Percentiles rank a stretch among this genome's conserved stretches.
phyloP scores from a whole-genome alignment of 331 rosid species.

The Malus hybrid region DNA sequence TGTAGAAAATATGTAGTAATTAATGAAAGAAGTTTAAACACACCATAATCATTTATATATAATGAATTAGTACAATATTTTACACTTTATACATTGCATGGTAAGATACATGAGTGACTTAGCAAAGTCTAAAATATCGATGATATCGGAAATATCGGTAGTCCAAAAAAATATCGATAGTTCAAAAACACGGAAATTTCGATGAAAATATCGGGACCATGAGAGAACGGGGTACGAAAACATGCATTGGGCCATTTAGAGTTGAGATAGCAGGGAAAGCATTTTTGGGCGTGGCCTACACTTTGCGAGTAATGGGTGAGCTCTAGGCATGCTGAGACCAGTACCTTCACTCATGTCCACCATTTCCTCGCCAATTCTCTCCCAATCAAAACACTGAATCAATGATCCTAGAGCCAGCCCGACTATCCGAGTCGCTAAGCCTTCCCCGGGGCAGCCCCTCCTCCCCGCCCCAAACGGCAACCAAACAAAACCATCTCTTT shows the following conservation, averaged over 20 bases:
- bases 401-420: slow-evolving; percentile 26
- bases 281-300: slow-evolving; percentile 23
- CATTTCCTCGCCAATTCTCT: slow-evolving; percentile 14
- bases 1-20: no score
- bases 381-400: slow-evolving; percentile 32
- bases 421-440: slow-evolving; percentile 14
- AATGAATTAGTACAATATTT: no score
- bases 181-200: no score
- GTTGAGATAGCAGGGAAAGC: slow-evolving; percentile 8
- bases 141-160: no score
- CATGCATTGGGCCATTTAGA: background rate
- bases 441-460: slow-evolving; percentile 37
- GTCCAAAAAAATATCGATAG: no score
- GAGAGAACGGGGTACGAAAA: no score
- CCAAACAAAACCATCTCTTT: slow-evolving; percentile 3
- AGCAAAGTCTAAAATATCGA: no score
- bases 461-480: slow-evolving; percentile 37
- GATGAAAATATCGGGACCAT: no score
- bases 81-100: no score
- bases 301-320: slow-evolving; percentile 22
- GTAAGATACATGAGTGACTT: no score
- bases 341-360: slow-evolving; percentile 21
- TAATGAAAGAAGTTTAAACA: no score
- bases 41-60: no score
- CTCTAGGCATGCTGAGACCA: slow-evolving; percentile 30